Evolutionary conservation across 208 protist genomes (phyloP).

Genomic region (Strigomonas culicis): DNA sequence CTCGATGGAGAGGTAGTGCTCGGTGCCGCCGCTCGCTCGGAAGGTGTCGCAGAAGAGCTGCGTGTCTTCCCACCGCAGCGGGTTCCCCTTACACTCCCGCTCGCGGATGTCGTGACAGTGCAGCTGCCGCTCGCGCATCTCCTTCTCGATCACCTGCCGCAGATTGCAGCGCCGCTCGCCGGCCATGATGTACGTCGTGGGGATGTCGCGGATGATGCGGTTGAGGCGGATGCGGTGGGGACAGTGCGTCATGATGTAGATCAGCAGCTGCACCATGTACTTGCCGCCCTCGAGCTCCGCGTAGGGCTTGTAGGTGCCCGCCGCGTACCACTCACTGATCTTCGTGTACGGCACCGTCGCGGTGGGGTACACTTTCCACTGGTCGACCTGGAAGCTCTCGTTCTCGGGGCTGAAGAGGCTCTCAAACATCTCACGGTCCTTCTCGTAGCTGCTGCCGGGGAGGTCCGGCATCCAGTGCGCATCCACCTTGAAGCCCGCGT

Average conservation of each 20-base stretch:
- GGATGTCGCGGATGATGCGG: slow-evolving; percentile 98
- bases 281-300: slow-evolving; percentile 75
- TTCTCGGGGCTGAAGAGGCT: slow-evolving; percentile 78
- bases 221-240: slow-evolving; percentile 99
- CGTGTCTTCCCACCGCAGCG: slow-evolving; percentile 56
- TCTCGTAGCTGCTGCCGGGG: slow-evolving; percentile 94
- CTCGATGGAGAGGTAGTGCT: slow-evolving; percentile 88
- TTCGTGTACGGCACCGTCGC: slow-evolving; percentile 99
- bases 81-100: slow-evolving; percentile 87
- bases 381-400: slow-evolving; percentile 97
- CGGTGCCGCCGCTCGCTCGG: slow-evolving; percentile 75
- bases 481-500: slow-evolving; percentile 99
- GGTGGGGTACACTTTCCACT: slow-evolving; percentile 99
- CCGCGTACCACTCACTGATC: slow-evolving; percentile 96
- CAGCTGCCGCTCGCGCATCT: slow-evolving; percentile 92
- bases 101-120: slow-evolving; percentile 95
- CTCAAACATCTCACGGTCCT: slow-evolving; percentile 95
- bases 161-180: slow-evolving; percentile 98
- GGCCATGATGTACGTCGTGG: slow-evolving; percentile 96
- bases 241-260: slow-evolving; percentile 94
- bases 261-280: slow-evolving; percentile 92
- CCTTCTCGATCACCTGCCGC: slow-evolving; percentile 95
- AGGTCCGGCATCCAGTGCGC: slow-evolving; percentile 99
- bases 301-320: slow-evolving; percentile 96
- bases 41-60: slow-evolving; percentile 69